Evolutionary conservation across 768 basidiomycete genomes (phyloP).

Genomic region (Hemileccinum rubropunctum): DNA sequence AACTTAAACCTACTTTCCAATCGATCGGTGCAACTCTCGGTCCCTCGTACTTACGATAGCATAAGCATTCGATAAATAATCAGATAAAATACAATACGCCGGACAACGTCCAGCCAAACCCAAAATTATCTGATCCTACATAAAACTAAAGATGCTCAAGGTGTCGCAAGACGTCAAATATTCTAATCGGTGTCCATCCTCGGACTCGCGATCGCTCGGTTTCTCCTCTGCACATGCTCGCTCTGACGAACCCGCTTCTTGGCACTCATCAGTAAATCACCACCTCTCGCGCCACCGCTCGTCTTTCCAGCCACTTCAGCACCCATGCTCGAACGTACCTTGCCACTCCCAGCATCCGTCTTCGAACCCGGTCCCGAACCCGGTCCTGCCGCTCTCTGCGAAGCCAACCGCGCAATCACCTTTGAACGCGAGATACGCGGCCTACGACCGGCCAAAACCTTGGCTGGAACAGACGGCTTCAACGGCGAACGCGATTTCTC

Average conservation of each 20-base stretch:
- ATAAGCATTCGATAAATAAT: constrained; percentile 7
- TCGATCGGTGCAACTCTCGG: too few relatives aligned
- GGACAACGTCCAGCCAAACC: not conserved
- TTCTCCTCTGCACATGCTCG: constrained; percentile 63
- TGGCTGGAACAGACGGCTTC: constrained; percentile 20
- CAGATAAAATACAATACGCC: not conserved
- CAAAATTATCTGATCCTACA: constrained; percentile 15
- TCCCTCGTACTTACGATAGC: not conserved
- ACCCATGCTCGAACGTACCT: constrained; percentile 53
- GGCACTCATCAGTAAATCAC: constrained; percentile 54
- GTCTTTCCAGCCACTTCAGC: constrained; percentile 27
- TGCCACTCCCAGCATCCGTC: constrained; percentile 21
- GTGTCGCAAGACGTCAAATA: constrained; percentile 1
- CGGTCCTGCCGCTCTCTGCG: constrained; percentile 52
- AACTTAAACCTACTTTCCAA: too few relatives aligned
- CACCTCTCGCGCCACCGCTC: constrained; percentile 26
- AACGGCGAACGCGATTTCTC: not conserved
- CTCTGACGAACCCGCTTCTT: constrained; percentile 77
- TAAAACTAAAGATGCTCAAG: constrained; percentile 1
- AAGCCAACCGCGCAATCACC: constrained; percentile 73
- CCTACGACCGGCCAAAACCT: constrained; percentile 46
- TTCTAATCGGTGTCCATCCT: constrained; percentile 15
- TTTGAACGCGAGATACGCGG: constrained; percentile 81
- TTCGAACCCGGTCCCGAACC: constrained; percentile 8
- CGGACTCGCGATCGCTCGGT: constrained; percentile 29